Percentiles rank a stretch among this genome's conserved stretches.
Evolutionary conservation across 148 eudicot genomes (phyloP).

Genomic region (Spergularia marina): DNA sequence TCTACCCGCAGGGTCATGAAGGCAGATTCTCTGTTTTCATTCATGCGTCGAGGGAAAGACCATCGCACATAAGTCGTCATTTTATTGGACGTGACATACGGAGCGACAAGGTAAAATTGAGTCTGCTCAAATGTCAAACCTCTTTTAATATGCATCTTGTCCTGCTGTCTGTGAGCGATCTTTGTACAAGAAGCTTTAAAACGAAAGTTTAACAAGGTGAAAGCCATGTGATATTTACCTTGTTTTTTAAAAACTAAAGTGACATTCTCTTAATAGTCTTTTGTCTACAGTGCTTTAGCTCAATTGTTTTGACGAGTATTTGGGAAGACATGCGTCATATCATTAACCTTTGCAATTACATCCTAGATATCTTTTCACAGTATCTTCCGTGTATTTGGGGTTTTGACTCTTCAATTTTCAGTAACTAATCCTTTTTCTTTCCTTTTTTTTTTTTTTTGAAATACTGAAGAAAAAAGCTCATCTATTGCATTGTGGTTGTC

Average conservation of each 20-base stretch:
- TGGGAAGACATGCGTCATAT: not conserved
- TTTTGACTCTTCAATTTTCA: not conserved
- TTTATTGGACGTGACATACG: slow-evolving; percentile 50
- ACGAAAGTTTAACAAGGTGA: not conserved
- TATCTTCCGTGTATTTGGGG: not conserved
- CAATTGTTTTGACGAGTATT: not conserved
- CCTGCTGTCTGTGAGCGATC: not conserved
- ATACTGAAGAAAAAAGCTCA: not conserved
- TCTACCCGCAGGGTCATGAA: slow-evolving; percentile 48
- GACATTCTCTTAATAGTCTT: not conserved
- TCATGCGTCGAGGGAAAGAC: slow-evolving; percentile 54
- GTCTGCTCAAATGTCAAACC: not conserved
- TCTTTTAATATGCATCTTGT: slow-evolving; percentile 3
- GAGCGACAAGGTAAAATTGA: slow-evolving; percentile 45
- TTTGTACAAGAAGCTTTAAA: not conserved
- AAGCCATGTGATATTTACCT: not conserved
- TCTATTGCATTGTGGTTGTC: not conserved
- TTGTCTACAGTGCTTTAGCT: not conserved
- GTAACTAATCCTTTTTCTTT: not conserved
- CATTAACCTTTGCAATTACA: not conserved
- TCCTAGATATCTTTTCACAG: not conserved
- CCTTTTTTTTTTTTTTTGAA: not conserved
- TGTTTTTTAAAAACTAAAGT: not conserved
- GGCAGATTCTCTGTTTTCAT: slow-evolving; percentile 56
- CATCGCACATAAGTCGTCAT: slow-evolving; percentile 44